These are phyloP conservation scores for Aspergillus ibericus DNA, from an alignment of 2,329 filamentous ascomycete genomes.

Conservation along the genomic window DNA sequence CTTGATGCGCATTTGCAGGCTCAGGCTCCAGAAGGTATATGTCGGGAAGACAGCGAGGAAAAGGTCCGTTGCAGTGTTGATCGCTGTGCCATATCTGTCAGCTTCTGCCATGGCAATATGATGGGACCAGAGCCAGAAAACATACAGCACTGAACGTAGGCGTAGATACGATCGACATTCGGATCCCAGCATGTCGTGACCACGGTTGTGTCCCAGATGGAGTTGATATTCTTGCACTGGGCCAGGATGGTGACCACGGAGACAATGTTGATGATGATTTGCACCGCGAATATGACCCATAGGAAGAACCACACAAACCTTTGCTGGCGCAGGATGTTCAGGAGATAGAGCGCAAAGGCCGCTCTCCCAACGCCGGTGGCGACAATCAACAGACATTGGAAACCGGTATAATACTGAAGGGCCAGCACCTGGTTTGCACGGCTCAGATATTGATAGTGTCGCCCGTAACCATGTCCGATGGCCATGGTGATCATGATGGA, in stretches of 20 bases:
- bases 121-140: conserved; percentile 26
- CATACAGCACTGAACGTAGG: conserved; percentile 30
- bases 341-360: conserved; percentile 8
- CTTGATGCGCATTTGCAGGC: conserved; percentile 32
- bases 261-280: conserved; percentile 24
- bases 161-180: conserved; percentile 27
- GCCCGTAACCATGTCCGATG: conserved; percentile 1
- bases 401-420: conserved; percentile 1
- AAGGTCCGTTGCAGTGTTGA: conserved; percentile 29
- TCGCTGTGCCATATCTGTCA: conserved; percentile 10
- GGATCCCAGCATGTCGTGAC: conserved; percentile 22
- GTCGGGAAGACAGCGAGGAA: conserved; percentile 31
- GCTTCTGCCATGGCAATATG: conserved; percentile 26
- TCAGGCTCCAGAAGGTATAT: conserved; percentile 34
- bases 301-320: background rate
- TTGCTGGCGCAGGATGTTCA: conserved; percentile 8
- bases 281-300: conserved; percentile 10
- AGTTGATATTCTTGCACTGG: conserved; percentile 23
- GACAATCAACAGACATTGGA: background rate
- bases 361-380: conserved; percentile 4
- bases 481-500: background rate
- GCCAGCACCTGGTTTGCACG: background rate
- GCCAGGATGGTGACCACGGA: conserved; percentile 28
- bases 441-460: background rate
- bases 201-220: conserved; percentile 23